Evolutionary conservation across 768 basidiomycete species (phyloP), one percentile per base, ranked within the genome.

Genomic region (Calvatia gigantea): DNA sequence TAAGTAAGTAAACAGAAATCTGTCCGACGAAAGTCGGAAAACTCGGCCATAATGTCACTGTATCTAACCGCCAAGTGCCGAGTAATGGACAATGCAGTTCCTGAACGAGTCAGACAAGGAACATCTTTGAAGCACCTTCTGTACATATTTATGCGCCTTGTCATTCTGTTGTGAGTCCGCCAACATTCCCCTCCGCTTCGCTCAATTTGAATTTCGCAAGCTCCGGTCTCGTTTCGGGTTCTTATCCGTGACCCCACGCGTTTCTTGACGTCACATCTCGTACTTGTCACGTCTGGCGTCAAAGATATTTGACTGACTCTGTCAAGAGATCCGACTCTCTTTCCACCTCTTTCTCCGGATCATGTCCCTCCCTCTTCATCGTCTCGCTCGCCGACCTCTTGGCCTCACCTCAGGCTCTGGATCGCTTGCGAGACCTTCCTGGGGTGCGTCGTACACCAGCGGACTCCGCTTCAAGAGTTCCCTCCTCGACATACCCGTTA

Each of bases 291-390:
- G n/a, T 15, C 17, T 14, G 14, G 2, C 15, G 27, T n/a, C n/a
- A 6, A 31, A 35, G 37, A 23, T 39, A 51, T 51, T 50, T 50
- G 33, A 50, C 35, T 31, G 11, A 50, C 7, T 31, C 45, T 9
- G 7, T 38, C 51, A 17, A 14, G 17, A 32, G 19, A 43, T 52
- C 27, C n/a, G 17, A 14, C 9, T 14, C 2, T 17, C 38, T 6
- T 45, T 33, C 45, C 23, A 17, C 51, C 11, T 42, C 19, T 23
- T 12, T 12, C 21, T 32, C 38, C 56, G 37, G 44, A 56, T 56
- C 59, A 66, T 68, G 67, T 62, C 65, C 9, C 44, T 60, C 19
- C 31, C 60, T n/a, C 52, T 66, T 44, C 49, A 54, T 33, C 62
- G 60, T 50, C 35, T 58, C 25, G 44, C 64, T 38, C 65, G 65